Evolutionary conservation across 169 alveolate species (phyloP), one percentile per base, ranked within the genome.

Genomic region (Toxoplasma gondii): DNA sequence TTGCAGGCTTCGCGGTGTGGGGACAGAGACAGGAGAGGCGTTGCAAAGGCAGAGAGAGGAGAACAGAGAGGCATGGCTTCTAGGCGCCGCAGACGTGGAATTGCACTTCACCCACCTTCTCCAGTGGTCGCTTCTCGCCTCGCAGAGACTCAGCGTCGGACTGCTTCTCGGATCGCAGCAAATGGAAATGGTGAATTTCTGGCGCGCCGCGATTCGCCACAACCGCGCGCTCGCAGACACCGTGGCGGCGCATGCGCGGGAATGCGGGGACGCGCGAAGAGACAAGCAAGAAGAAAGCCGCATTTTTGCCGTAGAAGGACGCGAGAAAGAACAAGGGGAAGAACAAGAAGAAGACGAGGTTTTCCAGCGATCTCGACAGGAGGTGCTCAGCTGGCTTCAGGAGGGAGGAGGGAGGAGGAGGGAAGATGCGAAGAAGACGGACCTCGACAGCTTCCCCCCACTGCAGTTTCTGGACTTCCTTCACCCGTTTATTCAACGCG

Each of bases 141-240:
- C 84, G 44, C 84, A 74, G 84, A 17, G 84, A 16, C 84, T 74
- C 27, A n/a, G 49, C 10, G 84, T 36, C 39, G 84, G 84, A 1
- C 27, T n/a, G 22, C 45, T 36, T 1, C 17, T 16, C 1, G 44
- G 84, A 0, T 1, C 84, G 2, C 84, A 74, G 44, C 84, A 74
- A 24, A 36, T n/a, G 44, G 84, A 74, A n/a, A 31, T 74, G 39
- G 19, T 74, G 49, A 34, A 36, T n/a, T 74, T 74, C 84, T 74
- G 84, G 84, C 38, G n/a, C 27, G 84, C 84, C 12, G 84, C 84
- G 44, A 36, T 74, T 31, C 84, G 44, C 2, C 84, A 74, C 84
- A 74, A 74, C 43, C 84, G 44, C 84, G 0, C 1, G 10, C 84
- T 74, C 43, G 84, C 84, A 12, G 44, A 31, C 27, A 44, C 38